phyloP scores from a whole-genome alignment of 2,329 filamentous ascomycete species.

The Samsoniella hepiali region DNA sequence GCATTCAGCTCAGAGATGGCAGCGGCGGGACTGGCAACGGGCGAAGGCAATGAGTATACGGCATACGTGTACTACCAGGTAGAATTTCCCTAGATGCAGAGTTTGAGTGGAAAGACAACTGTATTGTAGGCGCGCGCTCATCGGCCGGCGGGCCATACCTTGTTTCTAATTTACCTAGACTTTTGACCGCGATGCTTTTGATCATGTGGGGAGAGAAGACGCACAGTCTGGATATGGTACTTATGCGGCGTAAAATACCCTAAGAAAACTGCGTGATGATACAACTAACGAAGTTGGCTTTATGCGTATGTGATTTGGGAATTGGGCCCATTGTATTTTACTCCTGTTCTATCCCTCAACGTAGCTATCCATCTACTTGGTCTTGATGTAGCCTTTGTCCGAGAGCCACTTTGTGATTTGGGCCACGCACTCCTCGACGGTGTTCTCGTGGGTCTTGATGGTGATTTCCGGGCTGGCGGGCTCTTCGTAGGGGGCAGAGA shows the following conservation, averaged over 20 bases:
- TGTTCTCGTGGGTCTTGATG: constrained; percentile 76
- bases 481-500: constrained; percentile 91
- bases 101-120: neutral
- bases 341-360: neutral
- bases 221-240: neutral
- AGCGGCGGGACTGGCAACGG: constrained; percentile 63
- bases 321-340: neutral
- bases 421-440: constrained; percentile 82
- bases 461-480: constrained; percentile 82
- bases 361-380: constrained; percentile 20
- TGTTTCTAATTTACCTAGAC: constrained; percentile 10
- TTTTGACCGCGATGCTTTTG: neutral
- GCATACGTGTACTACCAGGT: constrained; percentile 98
- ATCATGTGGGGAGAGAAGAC: neutral
- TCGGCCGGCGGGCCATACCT: neutral
- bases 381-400: constrained; percentile 53
- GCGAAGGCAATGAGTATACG: constrained; percentile 80
- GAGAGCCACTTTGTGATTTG: constrained; percentile 80
- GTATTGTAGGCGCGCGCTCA: constrained; percentile 8
- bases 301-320: neutral
- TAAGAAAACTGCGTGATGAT: neutral
- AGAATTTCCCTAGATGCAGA: constrained; percentile 56
- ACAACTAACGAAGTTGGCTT: neutral
- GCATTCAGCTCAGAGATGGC: constrained; percentile 78
- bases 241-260: neutral